Evolutionary conservation across 2,329 filamentous ascomycete species (phyloP), one percentile per base, ranked within the genome.

Genomic region (Coniochaeta sp.): DNA sequence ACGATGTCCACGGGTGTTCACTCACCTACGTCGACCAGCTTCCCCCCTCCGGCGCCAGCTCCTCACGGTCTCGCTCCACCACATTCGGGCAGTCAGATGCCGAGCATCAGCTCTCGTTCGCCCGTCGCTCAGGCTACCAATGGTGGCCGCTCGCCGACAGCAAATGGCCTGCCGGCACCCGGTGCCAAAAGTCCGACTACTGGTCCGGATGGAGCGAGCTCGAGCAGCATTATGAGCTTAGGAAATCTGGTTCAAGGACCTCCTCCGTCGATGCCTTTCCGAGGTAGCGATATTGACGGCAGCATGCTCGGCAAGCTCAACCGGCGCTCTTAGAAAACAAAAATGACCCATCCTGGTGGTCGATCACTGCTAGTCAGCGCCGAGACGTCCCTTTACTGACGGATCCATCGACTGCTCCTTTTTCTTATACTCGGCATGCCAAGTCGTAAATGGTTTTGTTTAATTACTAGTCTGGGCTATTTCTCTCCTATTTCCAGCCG

Each of bases 231-330:
- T n/a, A 83, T 83, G 80, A 83, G 79, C 65, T 66, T 82, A 44
- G 79, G 77, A 67, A 81, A 79, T 61, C 70, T 81, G 62, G 77
- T 82, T 67, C 77, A 76, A 65, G 50, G 62, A 62, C 60, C 50
- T n/a, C 61, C 62, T 12, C 62, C 62, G 16, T 52, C 47, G 24
- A 31, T 31, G 47, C 22, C 47, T 6, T 52, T 52, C 47, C 60
- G 43, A 62, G 66, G 64, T 17, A 79, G 74, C 64, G 81, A 84
- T 60, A 83, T 84, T 61, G 82, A 85, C 65, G 76, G 76, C 64
- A 77, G 72, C 62, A 85, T 85, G 82, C 73, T 85, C 60, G 76
- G 77, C 43, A 76, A 79, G 40, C 68, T 84, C 58, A 80, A 82
- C 63, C 73, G 77, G 55, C 71, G 71, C n/a, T 28, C 47, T 16